A percentile compares a stretch with the other conserved stretches of the same genome.
Evolutionary conservation across 164 flowering plant genomes (phyloP).

Genomic region (Brasenia schreberi): DNA sequence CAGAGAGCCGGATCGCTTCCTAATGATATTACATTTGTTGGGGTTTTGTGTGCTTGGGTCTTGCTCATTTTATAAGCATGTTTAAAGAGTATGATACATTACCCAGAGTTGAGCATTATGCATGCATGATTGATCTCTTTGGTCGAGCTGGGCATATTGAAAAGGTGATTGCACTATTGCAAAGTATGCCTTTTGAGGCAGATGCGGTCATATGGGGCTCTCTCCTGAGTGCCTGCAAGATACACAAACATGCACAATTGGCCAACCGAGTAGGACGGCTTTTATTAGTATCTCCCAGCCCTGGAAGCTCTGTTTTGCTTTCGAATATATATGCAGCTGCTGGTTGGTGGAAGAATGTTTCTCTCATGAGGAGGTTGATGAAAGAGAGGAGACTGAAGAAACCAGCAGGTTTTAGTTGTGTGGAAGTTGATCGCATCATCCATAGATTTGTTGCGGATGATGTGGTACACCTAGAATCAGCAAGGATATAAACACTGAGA

Average conservation of each 20-base stretch:
- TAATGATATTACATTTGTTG: slow-evolving; percentile 19
- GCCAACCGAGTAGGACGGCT: slow-evolving; percentile 13
- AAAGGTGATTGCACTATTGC: slow-evolving; percentile 13
- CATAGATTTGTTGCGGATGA: slow-evolving; percentile 20
- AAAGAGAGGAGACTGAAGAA: slow-evolving; percentile 14
- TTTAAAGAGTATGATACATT: slow-evolving; percentile 8
- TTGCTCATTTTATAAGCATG: slow-evolving; percentile 11
- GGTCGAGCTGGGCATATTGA: slow-evolving; percentile 21
- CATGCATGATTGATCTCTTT: slow-evolving; percentile 24
- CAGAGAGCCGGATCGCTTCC: slow-evolving; percentile 9
- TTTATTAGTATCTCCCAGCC: slow-evolving; percentile 9
- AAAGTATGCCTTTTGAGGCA: slow-evolving; percentile 13
- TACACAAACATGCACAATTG: slow-evolving; percentile 13
- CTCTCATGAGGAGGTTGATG: slow-evolving; percentile 14
- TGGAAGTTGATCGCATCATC: slow-evolving; percentile 16
- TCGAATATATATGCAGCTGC: slow-evolving; percentile 19
- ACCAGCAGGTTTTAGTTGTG: slow-evolving; percentile 23
- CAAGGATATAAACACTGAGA: slow-evolving; percentile 7
- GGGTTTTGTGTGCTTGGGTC: slow-evolving; percentile 21
- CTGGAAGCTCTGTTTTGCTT: slow-evolving; percentile 18
- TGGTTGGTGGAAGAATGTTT: slow-evolving; percentile 21
- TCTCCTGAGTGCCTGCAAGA: slow-evolving; percentile 18
- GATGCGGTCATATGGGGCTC: slow-evolving; percentile 22
- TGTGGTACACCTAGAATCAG: slow-evolving; percentile 8
- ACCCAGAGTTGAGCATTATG: slow-evolving; percentile 20